Evolutionary conservation across 352 stramenopile genomes (phyloP).

Genomic region (Stramenopiles sp.): DNA sequence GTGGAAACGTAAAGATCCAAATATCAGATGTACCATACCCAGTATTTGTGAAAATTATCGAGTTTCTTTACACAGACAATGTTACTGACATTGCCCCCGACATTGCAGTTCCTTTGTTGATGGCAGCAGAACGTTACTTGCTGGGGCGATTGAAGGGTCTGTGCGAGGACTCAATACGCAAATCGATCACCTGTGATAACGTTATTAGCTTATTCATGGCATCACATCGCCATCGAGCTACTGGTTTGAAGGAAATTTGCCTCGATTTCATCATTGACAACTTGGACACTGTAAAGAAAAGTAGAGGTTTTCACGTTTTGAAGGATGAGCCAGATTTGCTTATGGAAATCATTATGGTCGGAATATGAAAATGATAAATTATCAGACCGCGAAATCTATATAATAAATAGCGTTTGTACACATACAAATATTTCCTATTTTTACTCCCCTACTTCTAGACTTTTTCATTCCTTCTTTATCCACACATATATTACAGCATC

Average conservation of each 20-base stretch:
- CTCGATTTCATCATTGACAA: conserved; percentile 55
- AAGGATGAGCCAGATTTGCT: conserved; percentile 47
- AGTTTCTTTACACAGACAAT: conserved; percentile 91
- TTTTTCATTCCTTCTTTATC: neutral
- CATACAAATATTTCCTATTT: neutral
- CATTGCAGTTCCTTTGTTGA: conserved; percentile 78
- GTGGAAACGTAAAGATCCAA: conserved; percentile 15
- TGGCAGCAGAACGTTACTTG: conserved; percentile 76
- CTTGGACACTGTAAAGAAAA: conserved; percentile 31
- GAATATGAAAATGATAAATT: conserved; percentile 8
- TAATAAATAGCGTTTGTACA: too few relatives aligned
- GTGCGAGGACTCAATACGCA: conserved; percentile 65
- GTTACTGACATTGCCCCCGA: conserved; percentile 66
- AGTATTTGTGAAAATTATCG: conserved; percentile 77
- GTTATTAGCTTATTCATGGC: conserved; percentile 52
- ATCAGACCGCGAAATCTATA: too few relatives aligned
- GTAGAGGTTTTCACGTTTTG: conserved; percentile 28
- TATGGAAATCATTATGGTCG: conserved; percentile 43
- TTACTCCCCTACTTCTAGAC: neutral
- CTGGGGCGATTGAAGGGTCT: conserved; percentile 68
- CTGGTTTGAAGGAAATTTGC: conserved; percentile 58
- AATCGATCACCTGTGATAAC: conserved; percentile 61
- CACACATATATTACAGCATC: neutral
- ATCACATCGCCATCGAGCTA: conserved; percentile 53
- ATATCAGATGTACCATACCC: conserved; percentile 62